These are phyloP conservation scores for Candida taoyuanica DNA, from an alignment of 805 yeast genomes.

Conservation along the genomic window DNA sequence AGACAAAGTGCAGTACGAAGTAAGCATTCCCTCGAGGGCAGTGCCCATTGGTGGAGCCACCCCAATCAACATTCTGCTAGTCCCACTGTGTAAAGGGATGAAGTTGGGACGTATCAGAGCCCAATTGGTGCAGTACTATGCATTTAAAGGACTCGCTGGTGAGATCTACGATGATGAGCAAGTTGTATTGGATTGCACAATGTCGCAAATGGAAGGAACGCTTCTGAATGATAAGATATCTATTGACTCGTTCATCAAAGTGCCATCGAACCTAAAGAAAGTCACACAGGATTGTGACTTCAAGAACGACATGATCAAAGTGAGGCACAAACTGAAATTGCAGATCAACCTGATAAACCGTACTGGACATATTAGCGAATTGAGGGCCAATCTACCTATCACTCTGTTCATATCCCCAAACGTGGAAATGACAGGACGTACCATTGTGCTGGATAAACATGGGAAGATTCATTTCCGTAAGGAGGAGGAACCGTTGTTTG, in stretches of 20 bases:
- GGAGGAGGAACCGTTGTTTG: slow-evolving; percentile 31
- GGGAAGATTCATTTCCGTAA: slow-evolving; percentile 40
- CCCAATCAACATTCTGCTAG: slow-evolving; percentile 62
- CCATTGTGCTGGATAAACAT: slow-evolving; percentile 33
- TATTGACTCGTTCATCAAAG: slow-evolving; percentile 48
- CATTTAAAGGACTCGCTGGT: slow-evolving; percentile 51
- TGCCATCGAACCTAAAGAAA: slow-evolving; percentile 67
- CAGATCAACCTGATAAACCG: slow-evolving; percentile 65
- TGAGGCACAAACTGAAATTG: slow-evolving; percentile 77
- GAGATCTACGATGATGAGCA: slow-evolving; percentile 59
- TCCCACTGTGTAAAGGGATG: slow-evolving; percentile 78
- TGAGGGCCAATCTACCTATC: slow-evolving; percentile 82
- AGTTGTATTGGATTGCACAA: slow-evolving; percentile 44
- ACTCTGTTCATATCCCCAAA: slow-evolving; percentile 69
- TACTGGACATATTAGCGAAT: slow-evolving; percentile 79
- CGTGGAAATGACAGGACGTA: slow-evolving; percentile 49
- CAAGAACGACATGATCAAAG: slow-evolving; percentile 55
- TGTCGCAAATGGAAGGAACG: slow-evolving; percentile 42
- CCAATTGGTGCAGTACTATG: slow-evolving; percentile 59
- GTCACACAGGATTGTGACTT: slow-evolving; percentile 83
- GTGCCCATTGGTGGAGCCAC: slow-evolving; percentile 78
- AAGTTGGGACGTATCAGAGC: slow-evolving; percentile 63
- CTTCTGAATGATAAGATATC: slow-evolving; percentile 54
- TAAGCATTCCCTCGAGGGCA: slow-evolving; percentile 81
- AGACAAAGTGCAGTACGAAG: slow-evolving; percentile 77